These are phyloP conservation scores for Helichrysum umbraculigerum DNA, from an alignment of 129 eudicot genomes.

Conservation along the genomic window DNA sequence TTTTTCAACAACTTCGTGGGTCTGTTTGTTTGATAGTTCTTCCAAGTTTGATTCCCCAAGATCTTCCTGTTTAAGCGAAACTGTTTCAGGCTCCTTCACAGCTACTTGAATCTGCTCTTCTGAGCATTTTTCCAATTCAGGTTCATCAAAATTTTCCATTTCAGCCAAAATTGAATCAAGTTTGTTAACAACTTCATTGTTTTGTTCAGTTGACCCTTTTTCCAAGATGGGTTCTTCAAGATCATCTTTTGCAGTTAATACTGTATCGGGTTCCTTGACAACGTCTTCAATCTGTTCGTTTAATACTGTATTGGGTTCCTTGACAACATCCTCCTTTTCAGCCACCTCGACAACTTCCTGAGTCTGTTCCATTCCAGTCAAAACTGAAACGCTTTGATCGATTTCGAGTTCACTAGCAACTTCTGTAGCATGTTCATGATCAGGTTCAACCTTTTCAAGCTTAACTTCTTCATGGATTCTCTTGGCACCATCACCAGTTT, in stretches of 20 bases:
- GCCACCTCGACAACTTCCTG: conserved; percentile 12
- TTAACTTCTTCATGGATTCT: conserved; percentile 4
- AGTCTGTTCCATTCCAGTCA: conserved; percentile 6
- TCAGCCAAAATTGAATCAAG: conserved; percentile 24
- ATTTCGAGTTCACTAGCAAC: conserved; percentile 14
- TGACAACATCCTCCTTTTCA: conserved; percentile 8
- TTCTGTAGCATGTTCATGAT: conserved; percentile 9
- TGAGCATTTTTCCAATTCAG: conserved; percentile 2
- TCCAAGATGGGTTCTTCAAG: conserved; percentile 22
- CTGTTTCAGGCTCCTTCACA: conserved; percentile 15
- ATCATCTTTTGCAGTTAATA: conserved; percentile 15
- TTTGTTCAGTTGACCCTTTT: conserved; percentile 16
- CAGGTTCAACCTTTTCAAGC: conserved; percentile 17
- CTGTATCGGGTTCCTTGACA: conserved; percentile 20
- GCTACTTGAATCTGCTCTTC: conserved; percentile 7
- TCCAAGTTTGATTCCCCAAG: conserved; percentile 23
- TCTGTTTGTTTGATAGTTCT: conserved; percentile 13
- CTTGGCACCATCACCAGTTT: conserved; percentile 7
- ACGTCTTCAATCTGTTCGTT: conserved; percentile 20
- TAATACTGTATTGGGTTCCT: conserved; percentile 23
- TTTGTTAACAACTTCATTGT: conserved; percentile 17
- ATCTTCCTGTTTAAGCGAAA: conserved; percentile 17
- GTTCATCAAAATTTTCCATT: conserved; percentile 21
- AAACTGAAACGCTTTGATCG: conserved; percentile 15
- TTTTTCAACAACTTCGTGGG: conserved; percentile 15